Conservation (phyloP, 768 basidiomycete genomes). For the Cubamyces sp. region DNA sequence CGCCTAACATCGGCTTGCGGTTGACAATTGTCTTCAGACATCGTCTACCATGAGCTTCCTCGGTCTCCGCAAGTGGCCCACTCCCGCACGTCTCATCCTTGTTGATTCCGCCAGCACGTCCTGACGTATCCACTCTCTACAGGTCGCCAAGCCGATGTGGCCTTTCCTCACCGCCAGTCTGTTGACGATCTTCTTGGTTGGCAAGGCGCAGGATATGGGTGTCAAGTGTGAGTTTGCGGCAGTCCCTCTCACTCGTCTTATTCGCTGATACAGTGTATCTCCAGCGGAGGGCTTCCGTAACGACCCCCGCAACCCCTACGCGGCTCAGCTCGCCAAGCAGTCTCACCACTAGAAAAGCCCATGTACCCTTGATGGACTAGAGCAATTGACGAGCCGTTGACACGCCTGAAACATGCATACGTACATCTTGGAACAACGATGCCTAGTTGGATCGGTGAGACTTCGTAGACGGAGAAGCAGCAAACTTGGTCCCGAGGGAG, state of each 20-base stretch:
- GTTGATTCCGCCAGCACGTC: background rate
- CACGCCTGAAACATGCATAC: background rate
- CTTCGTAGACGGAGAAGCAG: too few species aligned
- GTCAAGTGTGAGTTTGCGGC: constrained; percentile 66
- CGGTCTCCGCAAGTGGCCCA: constrained; percentile 81
- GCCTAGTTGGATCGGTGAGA: too few species aligned
- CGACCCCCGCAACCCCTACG: constrained; percentile 84
- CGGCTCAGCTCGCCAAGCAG: constrained; percentile 73
- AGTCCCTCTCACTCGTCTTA: background rate
- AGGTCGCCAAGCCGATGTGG: constrained; percentile 79
- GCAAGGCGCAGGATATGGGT: constrained; percentile 66
- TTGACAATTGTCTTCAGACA: constrained; percentile 2
- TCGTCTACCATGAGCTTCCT: constrained; percentile 63
- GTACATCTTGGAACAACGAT: too few species aligned
- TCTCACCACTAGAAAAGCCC: constrained; percentile 30
- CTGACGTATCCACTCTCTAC: constrained; percentile 8
- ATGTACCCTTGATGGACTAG: constrained; percentile 16
- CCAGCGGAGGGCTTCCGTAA: constrained; percentile 69
- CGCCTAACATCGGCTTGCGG: too few species aligned
- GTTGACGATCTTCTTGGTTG: constrained; percentile 69
- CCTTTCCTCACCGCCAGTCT: constrained; percentile 73
- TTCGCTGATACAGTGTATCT: constrained; percentile 14
- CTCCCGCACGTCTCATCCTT: constrained; percentile 57
- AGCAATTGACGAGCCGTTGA: constrained; percentile 9
- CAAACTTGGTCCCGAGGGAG: too few species aligned